These are phyloP conservation scores for Endogone sp. DNA, from an alignment of 192 early-diverging fungal genomes.

Conservation along the genomic window DNA sequence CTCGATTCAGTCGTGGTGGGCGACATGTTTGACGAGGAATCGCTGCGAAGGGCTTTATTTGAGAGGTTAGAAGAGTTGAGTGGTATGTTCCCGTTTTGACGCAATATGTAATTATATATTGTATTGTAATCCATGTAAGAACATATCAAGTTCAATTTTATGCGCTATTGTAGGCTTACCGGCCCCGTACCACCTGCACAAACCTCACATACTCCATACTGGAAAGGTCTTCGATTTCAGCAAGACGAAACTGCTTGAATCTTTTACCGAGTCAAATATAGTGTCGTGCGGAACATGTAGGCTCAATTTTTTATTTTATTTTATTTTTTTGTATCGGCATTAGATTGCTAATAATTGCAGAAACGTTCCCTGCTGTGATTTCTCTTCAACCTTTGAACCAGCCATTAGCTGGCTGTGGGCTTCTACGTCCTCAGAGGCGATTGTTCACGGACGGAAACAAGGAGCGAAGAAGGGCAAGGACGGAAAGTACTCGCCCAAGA, in stretches of 20 bases:
- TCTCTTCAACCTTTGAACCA: slow-evolving; percentile 7
- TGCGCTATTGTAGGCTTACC: not conserved
- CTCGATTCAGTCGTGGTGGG: slow-evolving; percentile 59
- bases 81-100: slow-evolving; percentile 5
- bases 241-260: not conserved
- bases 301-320: not conserved
- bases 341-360: too few species aligned
- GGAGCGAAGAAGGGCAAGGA: slow-evolving; percentile 22
- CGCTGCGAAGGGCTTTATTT: slow-evolving; percentile 65
- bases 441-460: slow-evolving; percentile 30
- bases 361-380: not conserved
- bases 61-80: slow-evolving; percentile 34
- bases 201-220: not conserved
- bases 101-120: not conserved
- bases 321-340: not conserved
- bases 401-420: slow-evolving; percentile 21
- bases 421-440: slow-evolving; percentile 20
- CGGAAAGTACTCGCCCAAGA: slow-evolving; percentile 15
- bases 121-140: not conserved
- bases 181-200: not conserved
- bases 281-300: slow-evolving; percentile 25
- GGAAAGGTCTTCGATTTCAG: not conserved
- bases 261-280: not conserved
- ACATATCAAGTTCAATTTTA: not conserved
- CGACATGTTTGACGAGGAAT: slow-evolving; percentile 59